phyloP scores from a whole-genome alignment of 2,329 filamentous ascomycete genomes.

The Verticillium klebahnii region DNA sequence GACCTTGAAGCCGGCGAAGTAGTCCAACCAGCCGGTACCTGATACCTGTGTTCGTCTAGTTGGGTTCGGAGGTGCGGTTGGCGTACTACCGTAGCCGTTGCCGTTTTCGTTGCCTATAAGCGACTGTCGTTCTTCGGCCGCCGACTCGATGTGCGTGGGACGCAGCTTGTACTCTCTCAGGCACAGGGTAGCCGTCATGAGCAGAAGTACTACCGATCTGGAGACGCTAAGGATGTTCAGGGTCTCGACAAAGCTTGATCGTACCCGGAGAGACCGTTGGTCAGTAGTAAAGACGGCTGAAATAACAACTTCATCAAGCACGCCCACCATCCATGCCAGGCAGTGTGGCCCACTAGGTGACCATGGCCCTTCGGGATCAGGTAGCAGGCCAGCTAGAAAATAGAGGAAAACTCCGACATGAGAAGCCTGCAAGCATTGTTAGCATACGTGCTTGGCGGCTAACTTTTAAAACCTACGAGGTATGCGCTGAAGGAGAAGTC shows the following conservation, averaged over 20 bases:
- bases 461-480: conserved; percentile 21
- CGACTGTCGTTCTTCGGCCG: conserved; percentile 29
- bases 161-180: conserved; percentile 26
- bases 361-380: conserved; percentile 40
- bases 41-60: conserved; percentile 24
- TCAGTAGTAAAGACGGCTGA: conserved; percentile 26
- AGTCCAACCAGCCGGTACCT: conserved; percentile 38
- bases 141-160: conserved; percentile 19
- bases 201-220: conserved; percentile 24
- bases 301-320: conserved; percentile 30
- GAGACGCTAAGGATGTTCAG: conserved; percentile 25
- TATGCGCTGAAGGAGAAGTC: conserved; percentile 36
- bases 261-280: conserved; percentile 21
- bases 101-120: conserved; percentile 33
- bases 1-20: conserved; percentile 37
- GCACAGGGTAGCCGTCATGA: conserved; percentile 27
- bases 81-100: conserved; percentile 21
- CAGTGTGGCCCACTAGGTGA: conserved; percentile 29
- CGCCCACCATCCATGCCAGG: conserved; percentile 29
- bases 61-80: conserved; percentile 10
- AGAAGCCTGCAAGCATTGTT: conserved; percentile 24
- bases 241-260: conserved; percentile 21
- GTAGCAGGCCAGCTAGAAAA: conserved; percentile 34
- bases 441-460: neutral
- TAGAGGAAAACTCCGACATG: conserved; percentile 35